These are phyloP conservation scores for Sphagnum tenellum DNA, from an alignment of 225 moss, liverwort and hornwort genomes.

Conservation along the genomic window DNA sequence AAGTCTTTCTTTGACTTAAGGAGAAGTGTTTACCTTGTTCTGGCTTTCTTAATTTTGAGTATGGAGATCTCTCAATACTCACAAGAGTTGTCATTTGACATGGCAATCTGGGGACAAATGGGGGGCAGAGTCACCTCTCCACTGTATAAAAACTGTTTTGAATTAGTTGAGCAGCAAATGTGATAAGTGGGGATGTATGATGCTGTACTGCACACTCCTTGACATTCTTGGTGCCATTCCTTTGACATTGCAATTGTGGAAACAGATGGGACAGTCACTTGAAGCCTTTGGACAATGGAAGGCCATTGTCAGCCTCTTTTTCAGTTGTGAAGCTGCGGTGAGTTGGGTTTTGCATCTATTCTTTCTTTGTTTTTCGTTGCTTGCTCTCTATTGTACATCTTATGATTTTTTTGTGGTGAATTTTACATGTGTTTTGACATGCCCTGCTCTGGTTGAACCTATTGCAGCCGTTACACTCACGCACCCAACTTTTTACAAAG, in stretches of 20 bases:
- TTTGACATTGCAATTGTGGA: background rate
- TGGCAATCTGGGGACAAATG: too few species aligned
- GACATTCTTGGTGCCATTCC: too few species aligned
- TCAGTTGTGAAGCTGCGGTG: conserved; percentile 76
- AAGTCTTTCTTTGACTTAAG: too few species aligned
- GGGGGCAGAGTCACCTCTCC: too few species aligned
- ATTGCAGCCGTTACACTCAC: conserved; percentile 66
- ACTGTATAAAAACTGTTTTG: too few species aligned
- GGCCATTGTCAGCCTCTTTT: conserved; percentile 66
- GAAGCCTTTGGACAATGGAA: conserved; percentile 98
- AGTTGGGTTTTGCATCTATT: conserved; percentile 11
- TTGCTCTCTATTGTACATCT: background rate
- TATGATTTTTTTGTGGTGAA: background rate
- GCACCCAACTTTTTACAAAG: conserved; percentile 71
- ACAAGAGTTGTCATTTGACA: too few species aligned
- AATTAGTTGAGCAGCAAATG: too few species aligned
- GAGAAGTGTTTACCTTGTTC: too few species aligned
- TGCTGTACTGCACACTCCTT: too few species aligned
- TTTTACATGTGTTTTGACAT: background rate
- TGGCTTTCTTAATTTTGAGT: too few species aligned
- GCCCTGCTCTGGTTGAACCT: background rate
- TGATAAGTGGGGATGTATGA: too few species aligned
- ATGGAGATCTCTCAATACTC: too few species aligned
- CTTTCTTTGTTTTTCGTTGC: background rate
- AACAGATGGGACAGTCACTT: conserved; percentile 97